A percentile compares a stretch with the other conserved stretches of the same genome.
Conservation (phyloP, 306 rosid species). For the Prunus mongolica region DNA sequence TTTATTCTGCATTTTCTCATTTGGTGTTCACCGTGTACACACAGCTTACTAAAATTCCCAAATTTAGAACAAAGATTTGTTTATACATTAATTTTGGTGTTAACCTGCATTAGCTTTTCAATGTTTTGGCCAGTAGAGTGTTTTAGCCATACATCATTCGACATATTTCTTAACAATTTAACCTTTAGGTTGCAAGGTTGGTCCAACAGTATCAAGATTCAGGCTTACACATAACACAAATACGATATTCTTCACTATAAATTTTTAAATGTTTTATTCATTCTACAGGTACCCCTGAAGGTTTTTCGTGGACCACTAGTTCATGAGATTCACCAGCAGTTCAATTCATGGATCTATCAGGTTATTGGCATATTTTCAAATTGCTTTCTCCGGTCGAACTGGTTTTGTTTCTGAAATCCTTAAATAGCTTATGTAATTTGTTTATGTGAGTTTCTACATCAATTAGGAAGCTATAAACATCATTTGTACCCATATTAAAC, state of each 20-base stretch:
- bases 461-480: not conserved
- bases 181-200: too few relatives aligned
- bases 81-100: not conserved
- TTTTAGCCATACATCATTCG: too few relatives aligned
- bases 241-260: not conserved
- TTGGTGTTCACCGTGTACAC: not conserved
- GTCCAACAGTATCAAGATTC: too few relatives aligned
- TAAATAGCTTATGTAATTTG: not conserved
- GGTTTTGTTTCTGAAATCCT: not conserved
- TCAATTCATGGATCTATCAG: conserved; percentile 83
- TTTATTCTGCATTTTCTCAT: too few relatives aligned
- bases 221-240: too few relatives aligned
- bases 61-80: not conserved
- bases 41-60: not conserved
- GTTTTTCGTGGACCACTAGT: conserved; percentile 63
- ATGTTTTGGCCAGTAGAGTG: too few relatives aligned
- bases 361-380: conserved; percentile 33
- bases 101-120: not conserved
- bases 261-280: not conserved
- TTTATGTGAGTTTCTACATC: not conserved
- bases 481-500: not conserved
- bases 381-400: not conserved
- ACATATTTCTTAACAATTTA: too few relatives aligned
- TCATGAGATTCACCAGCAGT: conserved; percentile 72
- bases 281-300: conserved; percentile 52